Evolutionary conservation across 495 filamentous ascomycete species (phyloP).

Genomic region (Lasiosphaeris hirsuta): DNA sequence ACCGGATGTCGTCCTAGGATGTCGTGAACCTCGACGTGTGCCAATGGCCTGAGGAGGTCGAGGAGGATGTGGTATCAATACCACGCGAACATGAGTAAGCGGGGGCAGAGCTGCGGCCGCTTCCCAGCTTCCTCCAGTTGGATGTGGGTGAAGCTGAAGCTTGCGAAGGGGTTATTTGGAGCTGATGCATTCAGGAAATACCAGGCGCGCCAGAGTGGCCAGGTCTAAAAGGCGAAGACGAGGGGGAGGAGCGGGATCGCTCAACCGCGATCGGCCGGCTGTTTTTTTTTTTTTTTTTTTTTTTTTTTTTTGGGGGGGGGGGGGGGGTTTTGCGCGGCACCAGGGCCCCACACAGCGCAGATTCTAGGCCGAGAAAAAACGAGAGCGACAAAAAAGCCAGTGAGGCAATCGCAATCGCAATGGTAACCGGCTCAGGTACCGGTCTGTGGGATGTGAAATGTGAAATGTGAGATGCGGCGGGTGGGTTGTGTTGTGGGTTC

Average conservation of each 20-base stretch:
- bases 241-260: not conserved
- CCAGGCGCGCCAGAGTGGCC: not conserved
- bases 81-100: conserved; percentile 13
- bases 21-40: not conserved
- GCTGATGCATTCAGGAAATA: conserved; percentile 22
- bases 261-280: not conserved
- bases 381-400: not conserved
- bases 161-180: not conserved
- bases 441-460: too few species aligned
- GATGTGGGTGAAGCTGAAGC: not conserved
- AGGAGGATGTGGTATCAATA: not conserved
- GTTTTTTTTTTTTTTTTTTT: too few species aligned
- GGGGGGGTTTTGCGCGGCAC: not conserved
- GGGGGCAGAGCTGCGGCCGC: conserved; percentile 8
- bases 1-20: not conserved
- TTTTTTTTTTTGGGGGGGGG: too few species aligned
- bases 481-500: too few species aligned
- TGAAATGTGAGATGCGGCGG: too few species aligned
- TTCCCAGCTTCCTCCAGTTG: conserved; percentile 6
- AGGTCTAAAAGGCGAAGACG: not conserved
- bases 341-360: too few species aligned
- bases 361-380: not conserved
- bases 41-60: not conserved
- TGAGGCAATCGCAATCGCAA: conserved; percentile 6
- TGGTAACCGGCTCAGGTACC: not conserved